A percentile compares a stretch with the other conserved stretches of the same genome.
These are phyloP conservation scores for Fusarium sarcochroum DNA, from an alignment of 2,329 filamentous ascomycete genomes.

Conservation along the genomic window DNA sequence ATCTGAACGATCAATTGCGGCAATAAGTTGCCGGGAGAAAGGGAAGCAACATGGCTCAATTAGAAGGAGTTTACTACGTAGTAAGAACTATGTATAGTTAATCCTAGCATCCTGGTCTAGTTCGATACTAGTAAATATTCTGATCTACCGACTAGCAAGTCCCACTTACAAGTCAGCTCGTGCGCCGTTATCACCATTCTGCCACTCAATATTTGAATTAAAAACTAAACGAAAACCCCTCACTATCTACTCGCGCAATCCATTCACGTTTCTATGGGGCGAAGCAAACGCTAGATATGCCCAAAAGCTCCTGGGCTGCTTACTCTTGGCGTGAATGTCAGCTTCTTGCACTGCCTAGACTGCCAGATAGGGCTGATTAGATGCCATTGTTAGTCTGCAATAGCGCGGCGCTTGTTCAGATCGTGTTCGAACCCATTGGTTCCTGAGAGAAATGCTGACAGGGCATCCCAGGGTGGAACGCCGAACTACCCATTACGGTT, in stretches of 20 bases:
- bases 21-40: too few relatives aligned
- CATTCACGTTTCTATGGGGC: background rate
- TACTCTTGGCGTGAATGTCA: background rate
- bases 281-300: background rate
- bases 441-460: background rate
- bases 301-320: background rate
- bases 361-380: slow-evolving; percentile 18
- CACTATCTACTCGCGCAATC: background rate
- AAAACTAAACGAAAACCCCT: background rate
- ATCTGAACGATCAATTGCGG: too few relatives aligned
- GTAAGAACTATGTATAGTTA: background rate
- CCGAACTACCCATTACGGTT: background rate
- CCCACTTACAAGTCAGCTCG: too few relatives aligned
- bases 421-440: background rate
- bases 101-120: background rate
- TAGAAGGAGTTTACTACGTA: background rate
- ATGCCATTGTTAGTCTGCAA: background rate
- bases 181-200: too few relatives aligned
- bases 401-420: background rate
- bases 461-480: too few relatives aligned
- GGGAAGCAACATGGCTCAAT: background rate
- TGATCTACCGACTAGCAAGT: background rate
- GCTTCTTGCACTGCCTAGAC: background rate
- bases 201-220: too few relatives aligned
- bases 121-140: background rate